Evolutionary conservation across 78 protist species (phyloP).

Genomic region (Goniomonas avonlea): DNA sequence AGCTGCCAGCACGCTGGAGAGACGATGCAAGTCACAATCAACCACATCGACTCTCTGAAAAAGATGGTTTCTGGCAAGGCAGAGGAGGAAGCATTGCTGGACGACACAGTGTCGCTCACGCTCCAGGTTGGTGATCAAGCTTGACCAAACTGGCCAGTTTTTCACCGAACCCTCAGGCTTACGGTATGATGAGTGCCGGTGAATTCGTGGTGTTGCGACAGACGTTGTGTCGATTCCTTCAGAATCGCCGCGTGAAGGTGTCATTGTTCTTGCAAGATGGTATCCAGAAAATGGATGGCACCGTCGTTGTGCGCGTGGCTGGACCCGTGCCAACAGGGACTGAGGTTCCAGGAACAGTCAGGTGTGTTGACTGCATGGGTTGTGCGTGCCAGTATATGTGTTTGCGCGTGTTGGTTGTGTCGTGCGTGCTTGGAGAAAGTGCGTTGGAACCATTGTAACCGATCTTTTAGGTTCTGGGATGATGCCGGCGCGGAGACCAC

Average conservation of each 20-base stretch:
- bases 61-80: neutral
- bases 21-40: slow-evolving; percentile 23
- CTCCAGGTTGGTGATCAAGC: neutral
- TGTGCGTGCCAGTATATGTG: neutral
- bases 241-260: slow-evolving; percentile 9
- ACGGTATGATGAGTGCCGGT: neutral
- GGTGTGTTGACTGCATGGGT: neutral
- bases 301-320: neutral
- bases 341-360: neutral
- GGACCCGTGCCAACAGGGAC: neutral
- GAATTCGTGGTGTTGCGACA: neutral
- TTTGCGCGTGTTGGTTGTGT: neutral
- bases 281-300: slow-evolving; percentile 3
- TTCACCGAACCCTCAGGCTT: neutral
- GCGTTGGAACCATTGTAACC: neutral
- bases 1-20: neutral
- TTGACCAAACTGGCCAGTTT: too few species aligned
- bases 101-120: neutral
- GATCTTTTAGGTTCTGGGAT: neutral
- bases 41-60: slow-evolving; percentile 22
- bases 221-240: slow-evolving; percentile 2
- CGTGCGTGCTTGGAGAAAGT: neutral
- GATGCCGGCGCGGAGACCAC: too few species aligned
- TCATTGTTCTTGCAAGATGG: slow-evolving; percentile 37
- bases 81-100: neutral